Evolutionary conservation across 2,329 filamentous ascomycete species (phyloP).

Genomic region (Helminthosporium solani): DNA sequence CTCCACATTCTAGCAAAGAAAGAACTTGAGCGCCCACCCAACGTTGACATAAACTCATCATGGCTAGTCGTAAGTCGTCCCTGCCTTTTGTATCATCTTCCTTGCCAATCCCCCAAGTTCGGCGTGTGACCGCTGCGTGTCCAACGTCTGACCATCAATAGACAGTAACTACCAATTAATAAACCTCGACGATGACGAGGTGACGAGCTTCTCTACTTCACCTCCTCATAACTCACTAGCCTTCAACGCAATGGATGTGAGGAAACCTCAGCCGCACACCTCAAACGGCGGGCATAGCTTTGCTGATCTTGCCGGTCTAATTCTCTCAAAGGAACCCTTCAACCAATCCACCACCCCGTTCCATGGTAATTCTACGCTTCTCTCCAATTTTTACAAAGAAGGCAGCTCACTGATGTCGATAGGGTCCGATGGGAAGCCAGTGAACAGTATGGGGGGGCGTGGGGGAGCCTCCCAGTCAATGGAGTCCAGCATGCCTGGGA

Average conservation of each 20-base stretch:
- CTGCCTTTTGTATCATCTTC: neutral
- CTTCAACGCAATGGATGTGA: neutral
- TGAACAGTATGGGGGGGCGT: neutral
- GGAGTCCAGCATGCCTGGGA: too few relatives aligned
- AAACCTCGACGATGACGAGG: constrained; percentile 4
- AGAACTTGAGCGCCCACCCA: too few relatives aligned
- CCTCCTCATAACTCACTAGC: neutral
- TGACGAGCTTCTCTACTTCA: neutral
- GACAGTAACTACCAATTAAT: neutral
- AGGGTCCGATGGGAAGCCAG: neutral
- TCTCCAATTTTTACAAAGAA: neutral
- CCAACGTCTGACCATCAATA: too few relatives aligned
- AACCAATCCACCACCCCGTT: neutral
- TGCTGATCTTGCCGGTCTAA: constrained; percentile 4
- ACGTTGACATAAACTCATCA: neutral
- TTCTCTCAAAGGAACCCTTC: constrained; percentile 3
- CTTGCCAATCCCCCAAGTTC: neutral
- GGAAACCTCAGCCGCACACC: neutral
- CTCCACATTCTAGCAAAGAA: too few relatives aligned
- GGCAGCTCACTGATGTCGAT: neutral
- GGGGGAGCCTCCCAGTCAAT: neutral
- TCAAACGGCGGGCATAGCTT: constrained; percentile 7
- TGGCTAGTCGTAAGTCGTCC: neutral
- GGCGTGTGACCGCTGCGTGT: too few relatives aligned
- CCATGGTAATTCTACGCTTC: neutral